Evolutionary conservation across 2,329 filamentous ascomycete species (phyloP).

Genomic region (Nemania sp.): DNA sequence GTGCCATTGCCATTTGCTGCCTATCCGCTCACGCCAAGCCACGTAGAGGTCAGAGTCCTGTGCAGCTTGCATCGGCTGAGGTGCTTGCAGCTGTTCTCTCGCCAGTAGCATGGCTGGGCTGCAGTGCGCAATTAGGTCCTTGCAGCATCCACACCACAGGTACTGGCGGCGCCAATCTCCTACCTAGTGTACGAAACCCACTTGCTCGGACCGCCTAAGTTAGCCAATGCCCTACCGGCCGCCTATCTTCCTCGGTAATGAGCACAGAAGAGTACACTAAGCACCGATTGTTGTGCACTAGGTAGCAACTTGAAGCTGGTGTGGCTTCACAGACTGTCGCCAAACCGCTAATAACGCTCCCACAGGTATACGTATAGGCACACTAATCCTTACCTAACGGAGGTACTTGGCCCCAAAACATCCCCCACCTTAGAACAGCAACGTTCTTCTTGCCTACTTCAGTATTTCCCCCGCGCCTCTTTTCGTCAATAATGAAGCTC

Average conservation of each 20-base stretch:
- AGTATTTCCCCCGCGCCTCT: no score
- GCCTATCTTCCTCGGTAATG: neutral
- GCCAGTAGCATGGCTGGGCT: conserved; percentile 16
- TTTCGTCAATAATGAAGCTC: no score
- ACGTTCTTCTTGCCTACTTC: neutral
- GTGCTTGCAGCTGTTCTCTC: conserved; percentile 20
- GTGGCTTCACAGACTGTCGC: neutral
- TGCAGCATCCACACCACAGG: no score
- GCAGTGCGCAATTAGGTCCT: conserved; percentile 22
- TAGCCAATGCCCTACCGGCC: neutral
- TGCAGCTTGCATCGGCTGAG: conserved; percentile 22
- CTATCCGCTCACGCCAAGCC: conserved; percentile 9
- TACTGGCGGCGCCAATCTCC: no score
- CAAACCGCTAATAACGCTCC: neutral
- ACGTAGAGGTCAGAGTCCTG: conserved; percentile 17
- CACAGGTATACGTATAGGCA: neutral
- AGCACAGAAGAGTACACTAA: neutral
- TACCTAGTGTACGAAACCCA: no score
- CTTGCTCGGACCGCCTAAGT: no score
- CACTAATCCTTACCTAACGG: neutral
- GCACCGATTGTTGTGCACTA: neutral
- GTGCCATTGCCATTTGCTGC: conserved; percentile 2
- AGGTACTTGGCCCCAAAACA: neutral
- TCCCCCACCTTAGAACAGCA: neutral
- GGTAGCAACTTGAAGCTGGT: no score